Conservation (phyloP, 129 eudicot genomes). For the Tanacetum coccineum region DNA sequence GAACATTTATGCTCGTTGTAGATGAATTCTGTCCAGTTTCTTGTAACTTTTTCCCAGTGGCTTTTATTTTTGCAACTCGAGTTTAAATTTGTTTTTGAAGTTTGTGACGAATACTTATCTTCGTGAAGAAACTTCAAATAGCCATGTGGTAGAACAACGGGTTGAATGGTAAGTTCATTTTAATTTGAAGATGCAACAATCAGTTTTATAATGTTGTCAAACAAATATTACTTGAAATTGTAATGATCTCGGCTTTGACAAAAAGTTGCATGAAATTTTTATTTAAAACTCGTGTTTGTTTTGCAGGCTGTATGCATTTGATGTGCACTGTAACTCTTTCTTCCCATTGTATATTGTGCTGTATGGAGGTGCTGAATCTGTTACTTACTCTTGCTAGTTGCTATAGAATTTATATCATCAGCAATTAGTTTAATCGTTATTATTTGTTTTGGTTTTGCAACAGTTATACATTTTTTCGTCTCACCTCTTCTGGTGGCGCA, state of each 20-base stretch:
- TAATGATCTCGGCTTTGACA: too few species aligned
- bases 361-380: constrained; percentile 46
- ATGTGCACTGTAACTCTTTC: constrained; percentile 98
- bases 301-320: constrained; percentile 98
- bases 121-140: constrained; percentile 90
- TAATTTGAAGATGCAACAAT: neutral
- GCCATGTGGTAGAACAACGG: constrained; percentile 97
- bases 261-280: neutral
- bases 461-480: constrained; percentile 87
- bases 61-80: neutral
- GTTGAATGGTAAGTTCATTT: constrained; percentile 88
- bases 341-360: constrained; percentile 94
- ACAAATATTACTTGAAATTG: too few species aligned
- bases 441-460: constrained; percentile 26
- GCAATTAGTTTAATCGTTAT: neutral
- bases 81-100: constrained; percentile 39
- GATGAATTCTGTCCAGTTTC: neutral
- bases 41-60: neutral
- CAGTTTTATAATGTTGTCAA: too few species aligned
- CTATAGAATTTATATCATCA: constrained; percentile 10
- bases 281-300: constrained; percentile 9
- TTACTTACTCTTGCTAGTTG: constrained; percentile 6
- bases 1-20: neutral
- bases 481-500: constrained; percentile 92
- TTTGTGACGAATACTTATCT: constrained; percentile 93